Base-by-base conservation (phyloP, 306 rosid species). In the Fragaria nilgerrensis region DNA sequence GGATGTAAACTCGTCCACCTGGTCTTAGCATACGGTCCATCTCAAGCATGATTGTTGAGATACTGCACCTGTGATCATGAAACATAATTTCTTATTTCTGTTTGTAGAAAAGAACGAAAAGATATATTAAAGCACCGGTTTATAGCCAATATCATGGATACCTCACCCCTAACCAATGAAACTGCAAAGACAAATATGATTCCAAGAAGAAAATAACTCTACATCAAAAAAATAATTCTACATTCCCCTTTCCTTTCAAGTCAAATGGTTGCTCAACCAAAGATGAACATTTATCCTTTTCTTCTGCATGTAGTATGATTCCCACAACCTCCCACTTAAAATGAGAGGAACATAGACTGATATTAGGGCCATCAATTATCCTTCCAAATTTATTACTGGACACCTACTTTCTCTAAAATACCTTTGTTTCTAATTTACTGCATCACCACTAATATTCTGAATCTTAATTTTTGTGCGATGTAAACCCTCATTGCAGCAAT, bases 21-120 rank as follows among this genome's bases (percentile, higher is more conserved):
- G 97, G 98, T 80, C 99, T 87, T 50, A 95, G 82, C 52, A 92
- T 91, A 63, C 99, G 89, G 83, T 95, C 99, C 99, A 95, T 92
- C 94, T 95, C 99, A 13, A 95, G 94, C 97, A 95, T 95, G 63
- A 92, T 92, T 78, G 93, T 86, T 5, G 98, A 88, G 27, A 92
- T 71, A 80, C 82, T 86, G 86, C 99, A 95, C 83, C 99, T 95
- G 82, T 74, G 43, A 49, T 56, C 10, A 44, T 43, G 32, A 43
- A 59, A 20, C 16, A 61, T 17, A 52, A 27, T 11, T 22, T 75
- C 45, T 56, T n/a, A 56, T n/a, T 56, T 22, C 29, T 56, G 62
- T n/a, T 2, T 9, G 15, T 56, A 56, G 80, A 29, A 70, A 10
- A 72, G 53, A 36, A 34, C 10, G 12, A 29, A 32, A 25, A 63